Base-by-base conservation (phyloP, 2,329 filamentous ascomycete species). In the Sclerotinia sclerotiorum region DNA sequence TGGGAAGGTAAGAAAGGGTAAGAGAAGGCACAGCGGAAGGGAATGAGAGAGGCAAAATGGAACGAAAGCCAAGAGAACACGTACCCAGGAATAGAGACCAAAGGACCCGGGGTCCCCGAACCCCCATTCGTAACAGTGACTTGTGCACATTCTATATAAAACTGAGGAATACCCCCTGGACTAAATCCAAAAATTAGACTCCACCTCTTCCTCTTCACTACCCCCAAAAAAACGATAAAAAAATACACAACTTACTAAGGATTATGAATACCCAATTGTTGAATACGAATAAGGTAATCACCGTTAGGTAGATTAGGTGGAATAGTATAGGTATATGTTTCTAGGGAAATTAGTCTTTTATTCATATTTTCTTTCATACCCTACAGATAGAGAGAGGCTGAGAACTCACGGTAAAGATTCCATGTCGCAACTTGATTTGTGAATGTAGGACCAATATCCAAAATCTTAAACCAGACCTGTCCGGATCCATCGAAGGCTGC, bases 401-500 rank as follows among this genome's bases (percentile, higher is more conserved):
- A 42, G 10, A n/a, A 68, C 70, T 19, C 69, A 77, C 76, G 73
- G 21, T 60, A 64, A 8, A 77, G 73, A 39, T 72, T 70, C 76
- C 76, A 77, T 13, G 72, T 74, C 1, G 70, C 70, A 2, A 56
- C 69, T 32, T 73, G 72, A 29, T 61, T 65, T 6, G 72, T 63
- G 46, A 77, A 77, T 1, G 73, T 77, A 2, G 77, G 75, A 7
- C 75, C 75, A 29, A 78, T 72, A 60, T 79, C 75, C 52, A 74
- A 74, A 52, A 79, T 78, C 69, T 79, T 79, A 68, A 80, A 79
- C 78, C 78, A 80, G 5, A 79, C 77, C 27, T 72, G 61, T 11
- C 78, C 78, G 8, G 75, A 76, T 10, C 78, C 78, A 57, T 79
- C 78, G 42, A 77, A 79, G n/a, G 70, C 70, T 42, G 75, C 74